phyloP scores from a whole-genome alignment of 441 rosid genomes.

The Syzygium syzygioides region DNA sequence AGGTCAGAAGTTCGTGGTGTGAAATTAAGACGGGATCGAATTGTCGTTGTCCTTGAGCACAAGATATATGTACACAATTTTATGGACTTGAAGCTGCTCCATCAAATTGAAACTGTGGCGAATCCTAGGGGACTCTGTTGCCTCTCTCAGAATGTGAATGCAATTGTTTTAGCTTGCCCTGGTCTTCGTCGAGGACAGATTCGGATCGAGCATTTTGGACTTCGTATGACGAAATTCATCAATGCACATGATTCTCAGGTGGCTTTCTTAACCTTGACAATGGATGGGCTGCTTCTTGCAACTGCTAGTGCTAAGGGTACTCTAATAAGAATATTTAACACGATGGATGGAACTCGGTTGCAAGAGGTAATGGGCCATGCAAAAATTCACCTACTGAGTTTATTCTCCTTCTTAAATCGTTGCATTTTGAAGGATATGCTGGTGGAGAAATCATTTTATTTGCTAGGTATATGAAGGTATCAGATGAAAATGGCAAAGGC shows the following conservation, averaged over 20 bases:
- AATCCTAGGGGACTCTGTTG: constrained; percentile 87
- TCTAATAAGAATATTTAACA: constrained; percentile 85
- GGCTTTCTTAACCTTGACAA: constrained; percentile 79
- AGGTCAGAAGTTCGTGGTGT: constrained; percentile 78
- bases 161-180: constrained; percentile 84
- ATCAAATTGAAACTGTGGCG: constrained; percentile 79
- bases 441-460: not conserved
- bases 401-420: not conserved
- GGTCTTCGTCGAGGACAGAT: constrained; percentile 83
- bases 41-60: constrained; percentile 86
- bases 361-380: constrained; percentile 60
- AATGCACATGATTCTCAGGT: constrained; percentile 80
- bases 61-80: constrained; percentile 79
- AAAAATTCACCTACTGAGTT: not conserved
- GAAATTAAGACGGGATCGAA: constrained; percentile 68
- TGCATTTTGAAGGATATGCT: not conserved
- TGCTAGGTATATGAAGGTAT: not conserved
- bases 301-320: constrained; percentile 93
- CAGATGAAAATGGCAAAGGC: not conserved
- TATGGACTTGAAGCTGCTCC: constrained; percentile 72
- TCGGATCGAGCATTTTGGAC: constrained; percentile 79
- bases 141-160: constrained; percentile 76
- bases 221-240: constrained; percentile 63
- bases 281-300: constrained; percentile 91
- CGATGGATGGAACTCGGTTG: constrained; percentile 86